Evolutionary conservation across 768 basidiomycete genomes (phyloP).

Genomic region (Lactarius akahatsu): DNA sequence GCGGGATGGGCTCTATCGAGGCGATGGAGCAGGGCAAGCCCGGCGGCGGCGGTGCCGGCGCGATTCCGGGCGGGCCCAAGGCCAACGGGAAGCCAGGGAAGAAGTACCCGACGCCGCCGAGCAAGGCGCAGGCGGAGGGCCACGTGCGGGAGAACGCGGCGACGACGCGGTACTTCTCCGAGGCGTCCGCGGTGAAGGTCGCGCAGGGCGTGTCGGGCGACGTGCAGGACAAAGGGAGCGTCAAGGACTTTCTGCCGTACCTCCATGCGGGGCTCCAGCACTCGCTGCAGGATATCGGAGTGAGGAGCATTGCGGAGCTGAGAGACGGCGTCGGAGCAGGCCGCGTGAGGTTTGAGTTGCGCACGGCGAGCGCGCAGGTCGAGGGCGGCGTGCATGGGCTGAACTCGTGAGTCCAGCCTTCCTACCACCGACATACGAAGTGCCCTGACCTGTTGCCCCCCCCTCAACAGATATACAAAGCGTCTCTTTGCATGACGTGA

Average conservation of each 20-base stretch:
- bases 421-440: not conserved
- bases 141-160: conserved; percentile 84
- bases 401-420: conserved; percentile 69
- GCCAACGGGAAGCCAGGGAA: conserved; percentile 36
- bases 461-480: conserved; percentile 51
- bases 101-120: conserved; percentile 52
- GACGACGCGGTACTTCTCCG: conserved; percentile 93
- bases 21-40: conserved; percentile 83
- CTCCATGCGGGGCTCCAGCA: conserved; percentile 83
- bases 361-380: conserved; percentile 92
- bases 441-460: not conserved
- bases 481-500: conserved; percentile 44
- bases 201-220: conserved; percentile 96
- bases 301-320: conserved; percentile 63
- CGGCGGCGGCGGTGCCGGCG: not conserved
- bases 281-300: conserved; percentile 91
- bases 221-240: conserved; percentile 95
- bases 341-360: conserved; percentile 81
- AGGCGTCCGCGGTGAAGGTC: conserved; percentile 90
- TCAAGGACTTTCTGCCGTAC: conserved; percentile 90
- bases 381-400: conserved; percentile 96
- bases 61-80: conserved; percentile 33
- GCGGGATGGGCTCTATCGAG: conserved; percentile 88
- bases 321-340: conserved; percentile 64
- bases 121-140: conserved; percentile 33